Evolutionary conservation across 106 monocot species (phyloP).

Genomic region (Acorus gramineus): DNA sequence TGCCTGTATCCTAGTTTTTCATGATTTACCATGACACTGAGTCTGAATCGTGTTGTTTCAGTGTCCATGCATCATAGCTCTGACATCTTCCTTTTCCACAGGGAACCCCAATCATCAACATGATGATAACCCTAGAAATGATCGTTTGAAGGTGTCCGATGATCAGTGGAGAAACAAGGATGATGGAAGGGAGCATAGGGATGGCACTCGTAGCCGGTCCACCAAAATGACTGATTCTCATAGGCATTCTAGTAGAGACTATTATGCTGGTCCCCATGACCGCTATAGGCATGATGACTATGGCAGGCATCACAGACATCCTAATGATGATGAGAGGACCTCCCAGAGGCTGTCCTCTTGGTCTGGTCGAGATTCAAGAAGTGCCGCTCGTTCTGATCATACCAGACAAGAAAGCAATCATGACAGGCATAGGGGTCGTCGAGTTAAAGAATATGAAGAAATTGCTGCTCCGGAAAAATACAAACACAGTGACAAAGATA

Average conservation of each 20-base stretch:
- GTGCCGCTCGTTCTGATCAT: constrained; percentile 23
- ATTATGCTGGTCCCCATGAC: constrained; percentile 18
- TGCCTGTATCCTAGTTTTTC: too few relatives aligned
- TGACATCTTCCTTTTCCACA: neutral
- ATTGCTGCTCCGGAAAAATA: neutral
- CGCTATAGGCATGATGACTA: constrained; percentile 26
- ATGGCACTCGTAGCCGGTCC: constrained; percentile 9
- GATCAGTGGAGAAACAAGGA: constrained; percentile 27
- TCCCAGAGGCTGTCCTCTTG: constrained; percentile 19
- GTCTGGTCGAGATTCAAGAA: constrained; percentile 30
- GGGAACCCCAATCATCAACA: constrained; percentile 18
- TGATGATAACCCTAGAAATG: constrained; percentile 12
- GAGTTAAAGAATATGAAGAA: constrained; percentile 25
- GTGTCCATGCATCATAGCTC: too few relatives aligned
- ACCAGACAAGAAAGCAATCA: constrained; percentile 16
- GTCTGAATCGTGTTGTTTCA: too few relatives aligned
- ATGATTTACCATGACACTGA: too few relatives aligned
- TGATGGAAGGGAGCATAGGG: constrained; percentile 22
- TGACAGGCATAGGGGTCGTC: constrained; percentile 19
- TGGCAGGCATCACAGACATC: constrained; percentile 26
- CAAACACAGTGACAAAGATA: constrained; percentile 29
- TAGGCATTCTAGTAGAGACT: constrained; percentile 26
- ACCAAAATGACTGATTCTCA: constrained; percentile 29
- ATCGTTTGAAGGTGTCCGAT: constrained; percentile 8
- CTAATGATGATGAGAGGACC: constrained; percentile 34